These are phyloP conservation scores for Mycena chlorophos DNA, from an alignment of 768 basidiomycete species.

Conservation along the genomic window DNA sequence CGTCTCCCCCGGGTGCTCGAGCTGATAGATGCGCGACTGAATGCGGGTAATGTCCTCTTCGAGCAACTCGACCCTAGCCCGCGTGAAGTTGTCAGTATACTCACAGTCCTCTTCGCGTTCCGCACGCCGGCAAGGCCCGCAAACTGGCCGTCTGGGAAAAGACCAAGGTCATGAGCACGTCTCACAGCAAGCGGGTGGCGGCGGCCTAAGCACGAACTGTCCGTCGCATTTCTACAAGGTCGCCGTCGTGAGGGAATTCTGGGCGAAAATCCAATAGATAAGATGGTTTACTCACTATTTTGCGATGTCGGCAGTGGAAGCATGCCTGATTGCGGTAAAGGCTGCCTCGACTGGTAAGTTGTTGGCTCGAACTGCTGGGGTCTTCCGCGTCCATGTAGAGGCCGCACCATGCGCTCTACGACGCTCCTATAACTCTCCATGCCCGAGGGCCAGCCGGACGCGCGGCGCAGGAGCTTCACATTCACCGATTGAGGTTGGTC, in stretches of 20 bases:
- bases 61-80: slow-evolving; percentile 38
- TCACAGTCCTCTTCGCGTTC: slow-evolving; percentile 44
- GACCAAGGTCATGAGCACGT: too few relatives aligned
- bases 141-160: slow-evolving; percentile 32
- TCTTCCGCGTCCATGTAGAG: neutral
- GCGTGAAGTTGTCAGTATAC: slow-evolving; percentile 41
- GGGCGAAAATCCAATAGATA: neutral
- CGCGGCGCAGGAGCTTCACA: neutral
- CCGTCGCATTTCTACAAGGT: slow-evolving; percentile 15
- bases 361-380: slow-evolving; percentile 3
- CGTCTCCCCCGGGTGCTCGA: slow-evolving; percentile 30
- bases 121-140: slow-evolving; percentile 39
- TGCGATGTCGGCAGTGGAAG: slow-evolving; percentile 8
- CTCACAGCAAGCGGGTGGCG: too few relatives aligned
- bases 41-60: slow-evolving; percentile 42
- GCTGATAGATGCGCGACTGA: slow-evolving; percentile 34
- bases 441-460: neutral
- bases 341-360: slow-evolving; percentile 17
- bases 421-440: neutral
- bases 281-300: slow-evolving; percentile 10
- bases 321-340: slow-evolving; percentile 7
- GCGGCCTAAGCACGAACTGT: neutral
- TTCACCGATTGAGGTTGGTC: neutral
- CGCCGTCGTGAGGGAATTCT: neutral
- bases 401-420: neutral